Conservation (phyloP, 257 asterid genomes). For the Nicotiana otophora region DNA sequence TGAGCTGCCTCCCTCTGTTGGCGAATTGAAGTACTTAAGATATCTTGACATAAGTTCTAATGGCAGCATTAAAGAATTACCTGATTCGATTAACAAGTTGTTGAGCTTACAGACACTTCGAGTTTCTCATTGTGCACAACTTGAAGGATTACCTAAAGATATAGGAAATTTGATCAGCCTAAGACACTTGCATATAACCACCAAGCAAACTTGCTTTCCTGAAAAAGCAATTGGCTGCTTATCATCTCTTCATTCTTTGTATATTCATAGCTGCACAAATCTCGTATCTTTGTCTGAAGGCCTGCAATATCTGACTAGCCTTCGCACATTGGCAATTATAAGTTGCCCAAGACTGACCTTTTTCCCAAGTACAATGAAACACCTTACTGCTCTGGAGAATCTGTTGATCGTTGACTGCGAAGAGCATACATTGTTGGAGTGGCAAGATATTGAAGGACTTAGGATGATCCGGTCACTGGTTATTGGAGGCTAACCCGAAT, state of each 20-base stretch:
- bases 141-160: neutral
- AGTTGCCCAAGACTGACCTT: neutral
- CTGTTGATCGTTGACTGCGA: neutral
- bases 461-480: neutral
- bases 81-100: neutral
- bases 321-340: neutral
- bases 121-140: neutral
- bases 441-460: conserved; percentile 7
- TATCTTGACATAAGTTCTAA: neutral
- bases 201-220: conserved; percentile 1
- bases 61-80: neutral
- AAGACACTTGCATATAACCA: neutral
- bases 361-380: neutral
- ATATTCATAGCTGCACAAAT: neutral
- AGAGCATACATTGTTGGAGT: neutral
- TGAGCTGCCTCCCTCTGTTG: conserved; percentile 3
- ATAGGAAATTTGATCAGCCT: conserved; percentile 1
- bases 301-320: neutral
- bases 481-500: neutral
- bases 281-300: conserved; percentile 4
- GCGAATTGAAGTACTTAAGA: conserved; percentile 1
- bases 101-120: neutral
- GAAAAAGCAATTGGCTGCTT: conserved; percentile 4
- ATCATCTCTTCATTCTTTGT: neutral
- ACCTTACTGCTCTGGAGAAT: neutral